phyloP scores from a whole-genome alignment of 2,329 filamentous ascomycete genomes.

The Epichloe amarillans region DNA sequence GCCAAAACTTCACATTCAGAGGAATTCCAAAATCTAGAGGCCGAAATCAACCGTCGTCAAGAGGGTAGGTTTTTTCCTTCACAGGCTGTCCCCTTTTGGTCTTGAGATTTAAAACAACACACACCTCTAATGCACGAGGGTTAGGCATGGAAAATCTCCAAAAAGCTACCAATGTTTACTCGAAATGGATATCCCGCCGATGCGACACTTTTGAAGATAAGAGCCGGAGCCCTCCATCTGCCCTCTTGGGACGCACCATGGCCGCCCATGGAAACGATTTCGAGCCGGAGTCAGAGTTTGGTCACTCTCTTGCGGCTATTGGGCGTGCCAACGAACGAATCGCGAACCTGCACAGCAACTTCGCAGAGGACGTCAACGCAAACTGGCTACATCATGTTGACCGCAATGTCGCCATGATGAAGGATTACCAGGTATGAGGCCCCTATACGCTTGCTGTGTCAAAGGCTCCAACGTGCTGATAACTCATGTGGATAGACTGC shows the following conservation, averaged over 20 bases:
- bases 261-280: conserved; percentile 85
- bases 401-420: conserved; percentile 83
- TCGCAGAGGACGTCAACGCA: conserved; percentile 61
- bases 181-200: conserved; percentile 78
- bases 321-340: conserved; percentile 82
- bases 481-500: conserved; percentile 34
- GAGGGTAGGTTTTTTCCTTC: conserved; percentile 47
- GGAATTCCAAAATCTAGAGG: conserved; percentile 80
- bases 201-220: conserved; percentile 69
- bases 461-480: background rate
- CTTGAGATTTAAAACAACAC: background rate
- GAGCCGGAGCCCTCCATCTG: conserved; percentile 72
- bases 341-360: conserved; percentile 72
- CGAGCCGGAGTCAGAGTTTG: conserved; percentile 79
- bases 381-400: conserved; percentile 90
- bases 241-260: conserved; percentile 74
- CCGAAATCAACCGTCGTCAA: conserved; percentile 78
- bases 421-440: conserved; percentile 73
- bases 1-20: conserved; percentile 77
- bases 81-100: too few species aligned
- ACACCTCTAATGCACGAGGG: background rate
- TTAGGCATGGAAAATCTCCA: conserved; percentile 84
- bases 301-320: conserved; percentile 65
- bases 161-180: conserved; percentile 69
- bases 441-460: background rate